Conservation (phyloP, 768 basidiomycete species). For the Hypsizygus marmoreus region DNA sequence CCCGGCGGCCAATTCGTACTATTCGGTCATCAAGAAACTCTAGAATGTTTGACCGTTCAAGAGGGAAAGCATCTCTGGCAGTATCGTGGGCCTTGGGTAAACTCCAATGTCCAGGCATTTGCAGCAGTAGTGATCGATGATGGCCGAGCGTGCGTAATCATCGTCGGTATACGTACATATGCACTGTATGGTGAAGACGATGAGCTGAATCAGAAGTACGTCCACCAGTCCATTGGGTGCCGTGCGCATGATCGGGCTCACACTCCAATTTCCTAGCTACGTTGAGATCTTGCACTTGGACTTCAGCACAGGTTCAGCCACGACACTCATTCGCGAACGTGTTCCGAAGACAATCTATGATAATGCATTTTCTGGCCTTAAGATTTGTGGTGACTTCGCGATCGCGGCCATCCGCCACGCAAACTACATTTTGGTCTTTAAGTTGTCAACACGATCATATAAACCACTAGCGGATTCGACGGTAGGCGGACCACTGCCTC, state of each 20-base stretch:
- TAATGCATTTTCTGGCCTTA: background rate
- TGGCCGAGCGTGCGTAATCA: background rate
- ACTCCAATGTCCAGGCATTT: background rate
- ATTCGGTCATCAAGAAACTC: background rate
- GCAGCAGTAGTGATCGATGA: background rate
- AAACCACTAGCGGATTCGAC: too few species aligned
- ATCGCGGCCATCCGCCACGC: too few species aligned
- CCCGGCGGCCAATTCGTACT: background rate
- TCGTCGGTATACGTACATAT: conserved; percentile 1
- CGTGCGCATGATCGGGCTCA: too few species aligned
- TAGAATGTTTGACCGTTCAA: background rate
- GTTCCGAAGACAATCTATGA: background rate
- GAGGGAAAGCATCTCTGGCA: background rate
- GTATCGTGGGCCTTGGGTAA: background rate
- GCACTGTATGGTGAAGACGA: too few species aligned
- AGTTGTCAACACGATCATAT: too few species aligned
- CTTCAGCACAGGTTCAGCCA: background rate
- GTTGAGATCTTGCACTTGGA: background rate
- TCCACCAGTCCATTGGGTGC: too few species aligned
- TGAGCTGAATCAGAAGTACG: background rate
- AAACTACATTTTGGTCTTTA: too few species aligned
- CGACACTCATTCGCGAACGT: background rate
- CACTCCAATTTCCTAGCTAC: background rate
- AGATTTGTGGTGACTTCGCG: background rate
- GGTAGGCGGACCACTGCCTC: too few species aligned